Conservation (phyloP, 148 eudicot species). For the Cornus suecica region DNA sequence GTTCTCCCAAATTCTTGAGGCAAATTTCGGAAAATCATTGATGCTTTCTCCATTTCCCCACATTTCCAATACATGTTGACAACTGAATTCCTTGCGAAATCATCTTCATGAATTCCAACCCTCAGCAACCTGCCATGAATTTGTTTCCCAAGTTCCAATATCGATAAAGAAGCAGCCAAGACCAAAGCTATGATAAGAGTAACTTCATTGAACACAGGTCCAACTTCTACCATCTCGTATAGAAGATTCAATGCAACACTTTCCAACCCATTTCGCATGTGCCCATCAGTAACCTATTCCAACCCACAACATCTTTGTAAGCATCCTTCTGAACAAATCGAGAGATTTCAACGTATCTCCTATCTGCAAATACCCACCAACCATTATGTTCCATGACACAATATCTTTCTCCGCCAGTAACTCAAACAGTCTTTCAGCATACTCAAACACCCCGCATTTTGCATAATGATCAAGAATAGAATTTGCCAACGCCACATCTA, state of each 20-base stretch:
- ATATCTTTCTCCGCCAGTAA: conserved; percentile 37
- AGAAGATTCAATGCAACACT: conserved; percentile 51
- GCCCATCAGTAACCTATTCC: conserved; percentile 78
- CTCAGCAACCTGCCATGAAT: conserved; percentile 58
- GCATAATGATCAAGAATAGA: conserved; percentile 66
- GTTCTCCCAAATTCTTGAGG: conserved; percentile 2
- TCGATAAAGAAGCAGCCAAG: conserved; percentile 52
- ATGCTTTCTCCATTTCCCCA: conserved; percentile 58
- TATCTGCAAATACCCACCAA: conserved; percentile 37
- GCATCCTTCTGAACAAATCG: conserved; percentile 50
- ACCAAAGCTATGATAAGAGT: conserved; percentile 60
- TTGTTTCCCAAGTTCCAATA: conserved; percentile 55
- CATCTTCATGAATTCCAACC: conserved; percentile 35
- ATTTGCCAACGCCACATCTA: conserved; percentile 60
- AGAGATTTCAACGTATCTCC: conserved; percentile 52
- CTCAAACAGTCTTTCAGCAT: conserved; percentile 50
- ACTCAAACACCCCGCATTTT: conserved; percentile 43
- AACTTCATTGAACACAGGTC: conserved; percentile 30
- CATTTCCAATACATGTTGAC: conserved; percentile 84
- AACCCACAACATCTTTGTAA: conserved; percentile 50
- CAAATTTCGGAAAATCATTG: conserved; percentile 37
- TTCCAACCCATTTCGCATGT: conserved; percentile 48
- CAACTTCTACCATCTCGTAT: conserved; percentile 48
- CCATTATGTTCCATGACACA: conserved; percentile 73
- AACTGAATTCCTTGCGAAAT: conserved; percentile 55